These are phyloP conservation scores for Metarhizium rileyi DNA, from an alignment of 2,329 filamentous ascomycete genomes.

Conservation along the genomic window DNA sequence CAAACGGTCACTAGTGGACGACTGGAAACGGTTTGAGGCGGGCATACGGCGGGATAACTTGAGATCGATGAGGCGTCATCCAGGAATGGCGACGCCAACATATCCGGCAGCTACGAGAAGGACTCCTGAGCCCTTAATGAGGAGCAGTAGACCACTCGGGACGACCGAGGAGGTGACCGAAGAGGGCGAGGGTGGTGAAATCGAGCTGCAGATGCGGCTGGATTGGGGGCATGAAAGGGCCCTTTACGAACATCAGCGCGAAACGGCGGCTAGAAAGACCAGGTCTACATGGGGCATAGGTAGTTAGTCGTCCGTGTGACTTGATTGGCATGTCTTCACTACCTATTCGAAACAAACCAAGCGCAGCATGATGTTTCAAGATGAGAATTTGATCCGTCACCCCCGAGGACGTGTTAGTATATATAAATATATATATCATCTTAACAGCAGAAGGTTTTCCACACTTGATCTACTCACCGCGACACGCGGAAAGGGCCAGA, in stretches of 20 bases:
- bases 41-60: slow-evolving; percentile 19
- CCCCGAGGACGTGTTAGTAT: too few species aligned
- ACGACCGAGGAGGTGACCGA: background rate
- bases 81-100: slow-evolving; percentile 12
- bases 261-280: background rate
- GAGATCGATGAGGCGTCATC: slow-evolving; percentile 19
- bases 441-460: too few species aligned
- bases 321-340: too few species aligned
- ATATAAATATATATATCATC: too few species aligned
- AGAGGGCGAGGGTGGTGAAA: background rate
- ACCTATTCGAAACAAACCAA: too few species aligned
- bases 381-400: too few species aligned
- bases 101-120: background rate
- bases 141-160: background rate
- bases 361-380: too few species aligned
- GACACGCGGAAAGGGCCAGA: background rate
- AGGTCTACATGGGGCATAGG: too few species aligned
- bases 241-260: background rate
- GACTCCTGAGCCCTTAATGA: background rate
- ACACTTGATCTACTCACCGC: background rate
- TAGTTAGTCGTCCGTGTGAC: too few species aligned
- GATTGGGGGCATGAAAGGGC: background rate
- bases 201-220: background rate
- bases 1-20: slow-evolving; percentile 14
- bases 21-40: slow-evolving; percentile 33